A percentile compares a stretch with the other conserved stretches of the same genome.
Evolutionary conservation across 495 filamentous ascomycete species (phyloP).

Genomic region (Xylaria telfairii): DNA sequence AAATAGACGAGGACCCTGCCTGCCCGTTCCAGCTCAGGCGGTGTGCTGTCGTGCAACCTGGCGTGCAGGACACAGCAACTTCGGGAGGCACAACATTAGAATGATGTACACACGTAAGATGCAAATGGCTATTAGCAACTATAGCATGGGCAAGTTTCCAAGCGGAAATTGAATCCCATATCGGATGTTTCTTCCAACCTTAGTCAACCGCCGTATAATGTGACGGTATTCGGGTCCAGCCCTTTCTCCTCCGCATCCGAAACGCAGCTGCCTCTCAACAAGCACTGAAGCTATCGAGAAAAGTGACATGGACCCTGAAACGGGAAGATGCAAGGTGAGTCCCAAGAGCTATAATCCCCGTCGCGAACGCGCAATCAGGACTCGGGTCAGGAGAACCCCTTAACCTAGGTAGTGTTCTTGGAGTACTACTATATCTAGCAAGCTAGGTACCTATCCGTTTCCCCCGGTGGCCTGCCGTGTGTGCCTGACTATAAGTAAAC

Average conservation of each 20-base stretch:
- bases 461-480: neutral
- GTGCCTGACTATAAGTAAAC: slow-evolving; percentile 14
- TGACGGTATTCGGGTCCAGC: too few relatives aligned
- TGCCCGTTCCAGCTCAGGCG: neutral
- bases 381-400: neutral
- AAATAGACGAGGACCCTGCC: slow-evolving; percentile 8
- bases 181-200: neutral
- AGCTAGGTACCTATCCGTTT: too few relatives aligned
- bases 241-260: neutral
- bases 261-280: neutral
- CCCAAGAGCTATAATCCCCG: neutral
- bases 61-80: neutral
- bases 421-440: too few relatives aligned
- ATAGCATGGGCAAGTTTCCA: neutral
- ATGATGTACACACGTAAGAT: neutral
- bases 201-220: neutral
- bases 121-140: neutral
- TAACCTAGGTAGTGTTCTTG: neutral
- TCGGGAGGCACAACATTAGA: neutral
- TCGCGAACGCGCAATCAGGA: neutral
- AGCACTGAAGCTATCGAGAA: neutral
- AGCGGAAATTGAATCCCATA: neutral
- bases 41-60: neutral
- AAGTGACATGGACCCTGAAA: neutral
- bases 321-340: neutral